Evolutionary conservation across 148 eudicot species (phyloP).

Genomic region (Nyssa sinensis): DNA sequence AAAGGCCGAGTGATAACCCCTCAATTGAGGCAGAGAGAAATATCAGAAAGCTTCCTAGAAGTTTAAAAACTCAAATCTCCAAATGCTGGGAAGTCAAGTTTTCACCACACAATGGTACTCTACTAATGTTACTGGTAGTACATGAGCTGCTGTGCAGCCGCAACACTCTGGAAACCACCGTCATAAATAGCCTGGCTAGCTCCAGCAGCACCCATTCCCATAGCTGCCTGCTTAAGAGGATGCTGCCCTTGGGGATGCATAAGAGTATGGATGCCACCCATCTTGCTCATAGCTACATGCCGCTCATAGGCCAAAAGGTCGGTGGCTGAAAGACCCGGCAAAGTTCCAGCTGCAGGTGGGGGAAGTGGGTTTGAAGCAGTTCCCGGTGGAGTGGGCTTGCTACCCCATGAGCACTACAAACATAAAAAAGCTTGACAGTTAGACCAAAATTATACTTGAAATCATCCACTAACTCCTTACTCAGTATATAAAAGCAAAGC

Average conservation of each 20-base stretch:
- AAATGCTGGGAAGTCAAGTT: slow-evolving; percentile 14
- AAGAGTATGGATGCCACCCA: slow-evolving; percentile 73
- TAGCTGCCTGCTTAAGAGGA: slow-evolving; percentile 67
- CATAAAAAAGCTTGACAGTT: background rate
- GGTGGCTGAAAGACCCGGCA: slow-evolving; percentile 56
- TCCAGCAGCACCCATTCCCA: slow-evolving; percentile 91
- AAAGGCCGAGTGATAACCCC: slow-evolving; percentile 23
- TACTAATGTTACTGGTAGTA: slow-evolving; percentile 66
- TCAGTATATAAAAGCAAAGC: background rate
- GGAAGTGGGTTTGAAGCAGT: slow-evolving; percentile 95
- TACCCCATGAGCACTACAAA: slow-evolving; percentile 93
- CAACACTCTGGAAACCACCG: slow-evolving; percentile 80
- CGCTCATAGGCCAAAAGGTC: slow-evolving; percentile 83
- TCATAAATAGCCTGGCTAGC: slow-evolving; percentile 94
- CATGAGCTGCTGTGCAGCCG: slow-evolving; percentile 97
- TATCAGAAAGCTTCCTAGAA: slow-evolving; percentile 1
- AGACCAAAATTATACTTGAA: background rate
- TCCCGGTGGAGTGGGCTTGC: slow-evolving; percentile 96
- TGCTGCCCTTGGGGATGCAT: slow-evolving; percentile 82
- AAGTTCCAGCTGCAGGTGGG: slow-evolving; percentile 75
- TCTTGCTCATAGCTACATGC: slow-evolving; percentile 84
- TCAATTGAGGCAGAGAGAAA: background rate
- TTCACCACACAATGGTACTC: slow-evolving; percentile 6
- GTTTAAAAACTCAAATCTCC: slow-evolving; percentile 24
- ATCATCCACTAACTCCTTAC: no score